Conservation (phyloP, 306 rosid species). For the Cucurbita pepo region DNA sequence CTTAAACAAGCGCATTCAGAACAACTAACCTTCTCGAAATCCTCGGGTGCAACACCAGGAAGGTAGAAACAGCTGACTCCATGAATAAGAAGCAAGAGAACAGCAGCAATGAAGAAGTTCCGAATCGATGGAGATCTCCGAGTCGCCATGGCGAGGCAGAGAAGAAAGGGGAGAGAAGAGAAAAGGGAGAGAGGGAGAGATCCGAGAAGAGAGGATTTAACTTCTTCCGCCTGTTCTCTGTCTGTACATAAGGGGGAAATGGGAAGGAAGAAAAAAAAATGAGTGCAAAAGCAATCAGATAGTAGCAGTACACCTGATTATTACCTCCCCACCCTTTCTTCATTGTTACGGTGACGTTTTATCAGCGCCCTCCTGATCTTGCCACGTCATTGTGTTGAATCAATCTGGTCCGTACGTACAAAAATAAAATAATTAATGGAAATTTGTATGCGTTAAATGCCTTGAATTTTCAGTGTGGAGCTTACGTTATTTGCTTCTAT, state of each 20-base stretch:
- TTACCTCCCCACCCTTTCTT: neutral
- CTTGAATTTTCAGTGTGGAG: neutral
- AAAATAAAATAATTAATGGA: neutral
- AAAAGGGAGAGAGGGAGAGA: neutral
- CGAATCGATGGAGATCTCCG: slow-evolving; percentile 27
- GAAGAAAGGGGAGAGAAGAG: neutral
- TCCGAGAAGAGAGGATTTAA: neutral
- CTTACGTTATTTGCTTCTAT: neutral
- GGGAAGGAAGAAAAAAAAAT: neutral
- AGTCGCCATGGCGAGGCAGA: slow-evolving; percentile 1
- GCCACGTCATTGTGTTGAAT: neutral
- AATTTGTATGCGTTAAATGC: neutral
- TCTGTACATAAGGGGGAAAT: neutral
- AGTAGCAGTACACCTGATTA: neutral
- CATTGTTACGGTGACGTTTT: slow-evolving; percentile 5
- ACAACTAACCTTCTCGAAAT: slow-evolving; percentile 57
- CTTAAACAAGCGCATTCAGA: neutral
- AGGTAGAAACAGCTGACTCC: slow-evolving; percentile 64
- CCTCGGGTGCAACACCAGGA: slow-evolving; percentile 98
- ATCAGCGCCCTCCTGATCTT: neutral
- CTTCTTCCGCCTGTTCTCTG: neutral
- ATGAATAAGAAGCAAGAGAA: slow-evolving; percentile 40
- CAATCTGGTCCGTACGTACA: neutral
- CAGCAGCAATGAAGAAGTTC: slow-evolving; percentile 17
- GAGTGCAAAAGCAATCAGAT: neutral